Percentiles rank a stretch among this genome's conserved stretches.
Evolutionary conservation across 1,284 basidiomycete genomes (phyloP).

Genomic region (Testicularia cyperi): DNA sequence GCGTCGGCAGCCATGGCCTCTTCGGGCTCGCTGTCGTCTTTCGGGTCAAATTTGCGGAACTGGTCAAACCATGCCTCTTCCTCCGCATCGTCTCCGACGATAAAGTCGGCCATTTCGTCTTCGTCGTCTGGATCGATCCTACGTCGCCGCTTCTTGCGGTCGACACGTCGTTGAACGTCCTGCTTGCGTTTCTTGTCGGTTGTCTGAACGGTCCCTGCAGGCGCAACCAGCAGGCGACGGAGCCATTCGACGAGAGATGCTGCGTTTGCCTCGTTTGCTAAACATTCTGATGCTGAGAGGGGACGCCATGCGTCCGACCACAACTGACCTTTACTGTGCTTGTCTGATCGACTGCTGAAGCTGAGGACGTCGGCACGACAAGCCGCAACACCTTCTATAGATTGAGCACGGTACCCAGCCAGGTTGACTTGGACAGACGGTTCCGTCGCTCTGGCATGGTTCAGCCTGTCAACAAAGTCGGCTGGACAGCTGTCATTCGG

Average conservation of each 20-base stretch:
- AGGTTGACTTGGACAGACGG: no score
- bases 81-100: slow-evolving; percentile 37
- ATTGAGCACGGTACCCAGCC: no score
- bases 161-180: slow-evolving; percentile 20
- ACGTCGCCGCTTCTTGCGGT: slow-evolving; percentile 6
- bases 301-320: slow-evolving; percentile 40
- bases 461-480: slow-evolving; percentile 10
- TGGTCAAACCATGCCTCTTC: slow-evolving; percentile 39
- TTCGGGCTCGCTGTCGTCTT: no score
- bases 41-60: slow-evolving; percentile 18
- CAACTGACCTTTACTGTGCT: slow-evolving; percentile 3
- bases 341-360: neutral
- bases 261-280: slow-evolving; percentile 33
- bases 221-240: slow-evolving; percentile 25
- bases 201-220: slow-evolving; percentile 6
- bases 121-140: slow-evolving; percentile 17
- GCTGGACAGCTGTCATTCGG: no score
- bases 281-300: slow-evolving; percentile 6
- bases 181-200: slow-evolving; percentile 9
- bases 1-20: no score
- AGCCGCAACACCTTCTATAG: no score
- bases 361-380: no score
- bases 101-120: slow-evolving; percentile 35
- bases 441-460: slow-evolving; percentile 3
- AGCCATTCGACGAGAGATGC: slow-evolving; percentile 42